Conservation (phyloP, 2,329 filamentous ascomycete species). For the Westerdykella sp. region DNA sequence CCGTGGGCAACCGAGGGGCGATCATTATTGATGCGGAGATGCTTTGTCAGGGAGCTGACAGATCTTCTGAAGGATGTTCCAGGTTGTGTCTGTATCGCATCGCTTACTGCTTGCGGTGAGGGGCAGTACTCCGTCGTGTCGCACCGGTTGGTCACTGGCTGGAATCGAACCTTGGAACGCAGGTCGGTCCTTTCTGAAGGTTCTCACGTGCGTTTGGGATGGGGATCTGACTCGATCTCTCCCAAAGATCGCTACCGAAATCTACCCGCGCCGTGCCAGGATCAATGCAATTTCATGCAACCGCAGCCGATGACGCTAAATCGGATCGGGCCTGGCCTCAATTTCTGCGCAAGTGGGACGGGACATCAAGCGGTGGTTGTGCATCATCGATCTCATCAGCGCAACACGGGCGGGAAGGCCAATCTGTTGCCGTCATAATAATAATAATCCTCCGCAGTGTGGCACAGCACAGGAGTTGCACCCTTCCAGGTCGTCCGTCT, state of each 20-base stretch:
- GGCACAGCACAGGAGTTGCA: background rate
- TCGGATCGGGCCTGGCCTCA: background rate
- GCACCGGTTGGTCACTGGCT: too few relatives aligned
- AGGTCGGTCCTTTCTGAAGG: background rate
- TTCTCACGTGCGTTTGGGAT: background rate
- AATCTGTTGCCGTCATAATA: too few relatives aligned
- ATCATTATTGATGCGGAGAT: background rate
- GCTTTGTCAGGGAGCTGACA: background rate
- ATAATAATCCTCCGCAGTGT: too few relatives aligned
- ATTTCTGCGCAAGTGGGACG: background rate
- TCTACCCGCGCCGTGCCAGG: constrained; percentile 10
- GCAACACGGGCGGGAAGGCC: too few relatives aligned
- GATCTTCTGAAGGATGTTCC: background rate
- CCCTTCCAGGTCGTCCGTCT: background rate
- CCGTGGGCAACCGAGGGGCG: background rate
- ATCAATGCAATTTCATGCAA: background rate
- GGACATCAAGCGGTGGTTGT: background rate
- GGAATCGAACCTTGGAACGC: background rate
- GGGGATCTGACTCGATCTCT: constrained; percentile 8
- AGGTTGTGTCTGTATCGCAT: background rate
- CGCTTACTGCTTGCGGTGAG: background rate
- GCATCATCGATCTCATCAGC: background rate
- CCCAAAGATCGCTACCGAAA: constrained; percentile 13
- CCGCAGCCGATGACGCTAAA: background rate
- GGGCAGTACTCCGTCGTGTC: too few relatives aligned